phyloP scores from a whole-genome alignment of 148 eudicot species.

The Nepenthes mirabilis region DNA sequence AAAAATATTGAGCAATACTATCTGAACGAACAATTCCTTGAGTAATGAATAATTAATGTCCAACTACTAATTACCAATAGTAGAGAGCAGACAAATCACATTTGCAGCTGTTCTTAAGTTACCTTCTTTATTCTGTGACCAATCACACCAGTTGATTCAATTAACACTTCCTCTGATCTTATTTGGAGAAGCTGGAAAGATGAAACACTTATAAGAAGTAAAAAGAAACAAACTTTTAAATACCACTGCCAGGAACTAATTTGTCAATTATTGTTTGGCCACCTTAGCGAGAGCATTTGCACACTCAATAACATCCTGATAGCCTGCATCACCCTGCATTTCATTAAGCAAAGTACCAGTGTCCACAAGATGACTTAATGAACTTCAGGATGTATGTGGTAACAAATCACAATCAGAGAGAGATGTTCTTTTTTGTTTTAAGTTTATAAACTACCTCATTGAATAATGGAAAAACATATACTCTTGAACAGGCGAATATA shows the following conservation, averaged over 20 bases:
- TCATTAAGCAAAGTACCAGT: background rate
- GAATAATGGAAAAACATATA: background rate
- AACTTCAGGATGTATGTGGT: background rate
- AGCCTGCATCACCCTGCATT: conserved; percentile 88
- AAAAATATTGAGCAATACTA: background rate
- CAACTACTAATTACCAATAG: background rate
- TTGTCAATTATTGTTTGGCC: conserved; percentile 4
- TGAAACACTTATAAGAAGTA: background rate
- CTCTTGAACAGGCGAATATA: background rate
- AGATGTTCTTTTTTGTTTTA: no score
- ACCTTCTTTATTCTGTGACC: conserved; percentile 98
- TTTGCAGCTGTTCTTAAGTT: background rate
- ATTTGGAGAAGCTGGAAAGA: conserved; percentile 52
- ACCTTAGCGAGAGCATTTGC: conserved; percentile 74
- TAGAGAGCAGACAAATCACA: background rate
- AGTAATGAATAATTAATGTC: background rate
- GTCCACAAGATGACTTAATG: background rate
- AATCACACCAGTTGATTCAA: conserved; percentile 97
- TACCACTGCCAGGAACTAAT: background rate
- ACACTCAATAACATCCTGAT: conserved; percentile 82
- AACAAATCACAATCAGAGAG: no score
- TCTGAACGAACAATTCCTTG: background rate
- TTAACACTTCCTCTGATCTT: conserved; percentile 57
- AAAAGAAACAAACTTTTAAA: background rate
- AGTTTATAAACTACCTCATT: background rate